Evolutionary conservation across 2,329 filamentous ascomycete genomes (phyloP), one percentile per base, ranked within the genome.

Genomic region (Sporothrix inflata): DNA sequence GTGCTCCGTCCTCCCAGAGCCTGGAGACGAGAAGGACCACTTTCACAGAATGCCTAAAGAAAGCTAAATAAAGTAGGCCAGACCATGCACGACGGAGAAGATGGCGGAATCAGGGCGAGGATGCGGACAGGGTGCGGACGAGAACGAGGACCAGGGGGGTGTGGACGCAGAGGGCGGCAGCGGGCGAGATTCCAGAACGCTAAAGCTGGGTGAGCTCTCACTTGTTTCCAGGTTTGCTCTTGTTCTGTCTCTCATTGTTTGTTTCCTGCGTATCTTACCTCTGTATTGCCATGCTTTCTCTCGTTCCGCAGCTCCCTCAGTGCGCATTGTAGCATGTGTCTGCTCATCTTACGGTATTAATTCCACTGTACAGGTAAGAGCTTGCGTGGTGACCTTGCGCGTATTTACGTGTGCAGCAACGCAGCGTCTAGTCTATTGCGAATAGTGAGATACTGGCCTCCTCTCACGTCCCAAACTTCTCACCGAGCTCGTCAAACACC

Each of bases 401-500:
- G 60, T 63, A 21, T 61, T 19, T 30, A 40, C 34, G 57, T 30
- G 57, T 40, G 34, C 57, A 65, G 2, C 19, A 42, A 16, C n/a
- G n/a, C 30, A 42, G 27, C 55, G 12, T 60, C 30, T 11, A 16
- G 55, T 60, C 53, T 57, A 57, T 34, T 57, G 53, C 14, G 14
- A n/a, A 19, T 19, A 19, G 53, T 34, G 24, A 34, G 27, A 34
- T 14, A 4, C 19, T 38, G 53, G 27, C 27, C 21, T 12, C 12
- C 14, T 7, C 42, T 53, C 51, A 27, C 61, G 60, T 67, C 74
- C 74, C 60, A 67, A 73, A 75, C 42, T 57, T 65, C 71, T 75
- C 74, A 75, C 74, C 74, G 74, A 75, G 71, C 65, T 53, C 45
- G 24, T 4, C 14, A 11, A 14, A 21, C 63, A 24, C 24, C 42